A percentile compares a stretch with the other conserved stretches of the same genome.
Evolutionary conservation across 768 basidiomycete species (phyloP).

Genomic region (Clitopilus hobsonii): DNA sequence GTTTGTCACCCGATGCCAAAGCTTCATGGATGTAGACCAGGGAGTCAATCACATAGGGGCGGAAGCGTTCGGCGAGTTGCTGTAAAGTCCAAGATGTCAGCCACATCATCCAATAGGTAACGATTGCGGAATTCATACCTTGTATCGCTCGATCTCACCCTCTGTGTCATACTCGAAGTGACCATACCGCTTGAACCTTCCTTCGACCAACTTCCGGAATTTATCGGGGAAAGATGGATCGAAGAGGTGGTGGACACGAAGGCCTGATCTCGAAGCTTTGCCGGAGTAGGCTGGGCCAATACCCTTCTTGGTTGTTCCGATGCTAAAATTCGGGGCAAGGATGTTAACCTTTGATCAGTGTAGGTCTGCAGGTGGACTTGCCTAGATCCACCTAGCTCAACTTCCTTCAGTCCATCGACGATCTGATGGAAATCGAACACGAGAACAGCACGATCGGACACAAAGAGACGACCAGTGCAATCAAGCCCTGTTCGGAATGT

Average conservation of each 20-base stretch:
- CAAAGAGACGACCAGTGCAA: slow-evolving; percentile 78
- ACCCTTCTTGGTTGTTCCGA: slow-evolving; percentile 97
- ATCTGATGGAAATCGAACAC: slow-evolving; percentile 99
- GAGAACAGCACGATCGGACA: slow-evolving; percentile 95
- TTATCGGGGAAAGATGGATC: slow-evolving; percentile 83
- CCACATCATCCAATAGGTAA: too few species aligned
- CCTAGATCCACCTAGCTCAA: slow-evolving; percentile 90
- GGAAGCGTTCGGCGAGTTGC: slow-evolving; percentile 79
- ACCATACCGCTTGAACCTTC: slow-evolving; percentile 96
- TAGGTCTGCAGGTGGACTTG: slow-evolving; percentile 27
- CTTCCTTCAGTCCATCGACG: slow-evolving; percentile 97
- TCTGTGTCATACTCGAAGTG: slow-evolving; percentile 98
- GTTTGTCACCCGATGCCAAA: slow-evolving; percentile 61
- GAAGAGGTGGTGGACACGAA: slow-evolving; percentile 95
- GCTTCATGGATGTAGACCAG: slow-evolving; percentile 82
- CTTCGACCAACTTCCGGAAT: slow-evolving; percentile 94
- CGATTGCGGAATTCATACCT: slow-evolving; percentile 40
- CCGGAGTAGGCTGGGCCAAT: slow-evolving; percentile 99
- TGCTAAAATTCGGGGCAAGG: slow-evolving; percentile 39
- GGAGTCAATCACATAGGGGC: slow-evolving; percentile 88
- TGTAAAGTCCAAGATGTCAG: too few species aligned
- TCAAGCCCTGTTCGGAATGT: slow-evolving; percentile 62
- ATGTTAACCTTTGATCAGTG: too few species aligned
- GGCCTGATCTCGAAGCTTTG: slow-evolving; percentile 93
- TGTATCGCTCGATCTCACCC: slow-evolving; percentile 89